Evolutionary conservation across 352 stramenopile genomes (phyloP), one percentile per base, ranked within the genome.

Genomic region (Phytopythium helicoides): DNA sequence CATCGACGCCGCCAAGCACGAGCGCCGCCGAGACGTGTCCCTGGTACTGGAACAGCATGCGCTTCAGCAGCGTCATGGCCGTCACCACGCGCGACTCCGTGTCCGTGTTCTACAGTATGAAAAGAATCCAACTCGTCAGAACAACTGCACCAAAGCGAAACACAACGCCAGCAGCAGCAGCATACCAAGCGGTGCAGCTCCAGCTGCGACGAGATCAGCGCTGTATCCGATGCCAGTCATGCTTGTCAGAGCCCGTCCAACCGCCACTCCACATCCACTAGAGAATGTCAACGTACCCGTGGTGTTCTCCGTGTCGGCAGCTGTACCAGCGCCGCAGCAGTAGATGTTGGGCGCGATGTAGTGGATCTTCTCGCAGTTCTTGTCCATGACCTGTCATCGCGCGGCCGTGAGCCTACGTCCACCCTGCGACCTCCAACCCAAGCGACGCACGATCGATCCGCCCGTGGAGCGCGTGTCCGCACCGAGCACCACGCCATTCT

Each of bases 361-460:
- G 70, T 99, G 97, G 64, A 99, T 99, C 81, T 99, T 99, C 68
- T 99, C 94, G 58, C 97, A 99, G 74, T 99, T 99, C 81, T 99
- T 99, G 84, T 99, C 97, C 62, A 97, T 97, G 14, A 99, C 28
- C 28, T 33, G 28, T 33, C 5, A 40, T 46, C 15, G 38, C 25
- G 16, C 26, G 37, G 19, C 4, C 19, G 11, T 26, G n/a, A 39
- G 19, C 22, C 35, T 22, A 11, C 3, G 14, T 31, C 33, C 12
- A 48, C 22, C 31, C 41, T 21, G 19, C 41, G n/a, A 31, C 22
- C 22, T 26, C 33, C 41, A 33, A 8, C 16, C 21, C 34, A 3
- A 7, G 52, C 54, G 44, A 60, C 74, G 28, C 28, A 33, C 81
- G 44, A 97, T 96, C 28, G 78, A 94, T 38, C 94, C 96, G 22